phyloP scores from a whole-genome alignment of 306 rosid species.

The Dryas drummondii region DNA sequence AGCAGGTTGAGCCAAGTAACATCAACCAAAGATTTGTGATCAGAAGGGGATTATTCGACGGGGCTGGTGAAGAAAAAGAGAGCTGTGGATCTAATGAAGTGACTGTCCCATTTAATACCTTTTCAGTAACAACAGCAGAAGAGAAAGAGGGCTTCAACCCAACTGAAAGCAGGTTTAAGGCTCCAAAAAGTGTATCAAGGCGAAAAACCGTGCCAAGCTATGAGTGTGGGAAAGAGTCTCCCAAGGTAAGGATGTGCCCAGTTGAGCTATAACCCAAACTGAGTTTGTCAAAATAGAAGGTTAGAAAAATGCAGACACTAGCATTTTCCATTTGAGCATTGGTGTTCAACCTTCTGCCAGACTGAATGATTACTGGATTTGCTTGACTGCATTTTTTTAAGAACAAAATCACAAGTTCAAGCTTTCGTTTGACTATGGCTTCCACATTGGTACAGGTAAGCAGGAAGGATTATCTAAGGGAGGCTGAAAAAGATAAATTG shows the following conservation, averaged over 20 bases:
- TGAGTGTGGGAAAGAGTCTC: slow-evolving; percentile 42
- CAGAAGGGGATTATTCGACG: slow-evolving; percentile 47
- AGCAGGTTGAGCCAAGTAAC: slow-evolving; percentile 37
- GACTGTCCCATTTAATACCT: slow-evolving; percentile 51
- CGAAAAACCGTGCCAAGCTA: slow-evolving; percentile 56
- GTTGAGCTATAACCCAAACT: neutral
- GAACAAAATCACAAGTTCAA: neutral
- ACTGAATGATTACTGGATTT: no score
- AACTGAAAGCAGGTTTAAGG: slow-evolving; percentile 40
- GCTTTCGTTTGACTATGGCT: slow-evolving; percentile 2
- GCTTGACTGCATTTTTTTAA: neutral
- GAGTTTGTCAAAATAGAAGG: neutral
- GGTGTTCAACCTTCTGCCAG: neutral
- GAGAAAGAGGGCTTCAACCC: slow-evolving; percentile 35
- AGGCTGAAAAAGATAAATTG: slow-evolving; percentile 35
- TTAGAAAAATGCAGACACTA: no score
- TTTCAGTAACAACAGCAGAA: slow-evolving; percentile 38
- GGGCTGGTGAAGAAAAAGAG: slow-evolving; percentile 72
- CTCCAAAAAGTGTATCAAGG: slow-evolving; percentile 49
- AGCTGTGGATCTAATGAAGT: slow-evolving; percentile 95
- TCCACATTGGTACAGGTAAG: slow-evolving; percentile 40
- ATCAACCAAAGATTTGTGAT: slow-evolving; percentile 31
- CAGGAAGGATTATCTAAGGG: slow-evolving; percentile 40
- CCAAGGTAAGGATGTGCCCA: slow-evolving; percentile 42
- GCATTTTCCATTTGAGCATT: neutral